Evolutionary conservation across 2,329 filamentous ascomycete species (phyloP), one percentile per base, ranked within the genome.

Genomic region (Huntiella decipiens): DNA sequence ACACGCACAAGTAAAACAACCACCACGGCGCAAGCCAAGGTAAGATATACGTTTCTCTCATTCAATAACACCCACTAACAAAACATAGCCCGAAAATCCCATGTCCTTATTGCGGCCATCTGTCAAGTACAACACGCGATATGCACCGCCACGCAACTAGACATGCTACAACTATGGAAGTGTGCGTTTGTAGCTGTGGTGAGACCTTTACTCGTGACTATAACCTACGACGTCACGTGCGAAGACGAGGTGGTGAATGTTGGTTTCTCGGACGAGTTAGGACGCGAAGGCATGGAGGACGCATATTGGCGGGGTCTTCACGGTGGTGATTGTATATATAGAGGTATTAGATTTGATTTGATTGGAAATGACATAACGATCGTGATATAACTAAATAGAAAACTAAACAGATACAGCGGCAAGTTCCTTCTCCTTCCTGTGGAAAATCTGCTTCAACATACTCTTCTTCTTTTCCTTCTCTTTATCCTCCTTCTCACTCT

Each of bases 371-470:
- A 33, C 32, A 41, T 19, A 17, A 33, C 11, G 6, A 8, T 15
- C 37, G 12, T 39, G 15, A 39, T 39, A 39, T 16, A 22, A 38
- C 43, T 12, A 10, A 10, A 15, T 38, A 19, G 33, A 39, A 19
- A 40, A 28, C 17, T 17, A 16, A 22, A 12, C 63, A 16, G 66
- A 6, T 13, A 11, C 36, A 48, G 5, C 22, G 22, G 43, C n/a
- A 39, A 45, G 45, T 13, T 45, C 38, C 1, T 43, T 62, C 57
- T 69, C 70, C 59, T 70, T 73, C 59, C 63, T 68, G 62, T 69
- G 71, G 55, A 77, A 75, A 48, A 76, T 52, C 2, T 64, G 59
- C 61, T 74, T 75, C 51, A 77, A 64, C 70, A 75, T 71, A 54
- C 66, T 74, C 36, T 55, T 59, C 44, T 57, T 56, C 53, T 63